Percentiles rank a stretch among this genome's conserved stretches.
These are phyloP conservation scores for Exophiala oligosperma DNA, from an alignment of 2,329 filamentous ascomycete genomes.

Conservation along the genomic window DNA sequence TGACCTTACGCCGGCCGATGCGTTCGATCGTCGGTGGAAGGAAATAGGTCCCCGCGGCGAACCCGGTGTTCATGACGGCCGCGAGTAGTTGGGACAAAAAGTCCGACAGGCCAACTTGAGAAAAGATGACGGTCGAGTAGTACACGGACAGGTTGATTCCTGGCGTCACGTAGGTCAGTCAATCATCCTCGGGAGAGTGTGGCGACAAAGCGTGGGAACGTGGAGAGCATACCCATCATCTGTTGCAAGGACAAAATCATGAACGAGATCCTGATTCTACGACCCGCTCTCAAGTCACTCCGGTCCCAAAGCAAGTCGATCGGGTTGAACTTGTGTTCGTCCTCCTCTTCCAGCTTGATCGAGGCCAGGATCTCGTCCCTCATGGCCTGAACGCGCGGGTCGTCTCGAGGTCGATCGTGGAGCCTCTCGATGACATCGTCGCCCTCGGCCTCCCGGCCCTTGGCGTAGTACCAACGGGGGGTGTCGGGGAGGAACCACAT, in stretches of 20 bases:
- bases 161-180: neutral
- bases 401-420: conserved; percentile 19
- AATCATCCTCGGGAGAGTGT: too few relatives aligned
- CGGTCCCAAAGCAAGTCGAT: conserved; percentile 35
- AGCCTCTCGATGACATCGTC: conserved; percentile 26
- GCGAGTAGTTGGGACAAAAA: conserved; percentile 19
- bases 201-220: too few relatives aligned
- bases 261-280: conserved; percentile 40
- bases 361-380: conserved; percentile 31
- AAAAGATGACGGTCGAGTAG: conserved; percentile 24
- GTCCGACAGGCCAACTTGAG: conserved; percentile 16
- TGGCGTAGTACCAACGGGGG: conserved; percentile 35
- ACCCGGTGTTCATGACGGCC: conserved; percentile 23
- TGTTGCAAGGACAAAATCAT: conserved; percentile 34
- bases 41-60: conserved; percentile 15
- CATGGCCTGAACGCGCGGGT: conserved; percentile 24
- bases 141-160: conserved; percentile 35
- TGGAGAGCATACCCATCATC: conserved; percentile 28
- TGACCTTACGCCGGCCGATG: conserved; percentile 12
- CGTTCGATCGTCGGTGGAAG: conserved; percentile 21
- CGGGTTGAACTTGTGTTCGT: conserved; percentile 32
- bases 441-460: conserved; percentile 29
- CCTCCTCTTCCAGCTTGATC: conserved; percentile 23
- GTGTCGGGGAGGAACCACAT: conserved; percentile 32
- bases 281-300: conserved; percentile 37